Evolutionary conservation across 257 asterid species (phyloP).

Genomic region (Solanum verrucosum): DNA sequence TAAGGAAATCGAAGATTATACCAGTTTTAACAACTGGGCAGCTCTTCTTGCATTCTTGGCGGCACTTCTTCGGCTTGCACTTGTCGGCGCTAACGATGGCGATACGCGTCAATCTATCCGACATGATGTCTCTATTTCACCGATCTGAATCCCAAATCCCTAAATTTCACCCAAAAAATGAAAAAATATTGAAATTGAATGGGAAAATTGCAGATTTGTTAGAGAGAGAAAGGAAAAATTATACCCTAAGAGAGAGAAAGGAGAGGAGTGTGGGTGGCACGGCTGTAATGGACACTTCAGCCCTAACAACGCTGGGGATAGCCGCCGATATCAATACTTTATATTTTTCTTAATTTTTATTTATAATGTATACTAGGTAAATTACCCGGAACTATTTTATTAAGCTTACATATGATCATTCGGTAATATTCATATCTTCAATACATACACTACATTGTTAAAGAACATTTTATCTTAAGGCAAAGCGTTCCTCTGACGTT

Average conservation of each 20-base stretch:
- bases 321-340: not conserved
- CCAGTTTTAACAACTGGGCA: slow-evolving; percentile 99
- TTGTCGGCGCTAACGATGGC: slow-evolving; percentile 92
- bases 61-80: slow-evolving; percentile 97
- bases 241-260: not conserved
- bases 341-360: too few species aligned
- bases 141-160: not conserved
- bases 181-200: not conserved
- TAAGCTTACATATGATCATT: too few species aligned
- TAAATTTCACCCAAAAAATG: not conserved
- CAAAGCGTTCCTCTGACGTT: too few species aligned
- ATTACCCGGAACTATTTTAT: too few species aligned
- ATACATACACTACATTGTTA: too few species aligned
- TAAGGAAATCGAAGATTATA: not conserved
- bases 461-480: too few species aligned
- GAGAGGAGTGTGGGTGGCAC: not conserved
- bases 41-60: slow-evolving; percentile 97
- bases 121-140: slow-evolving; percentile 53
- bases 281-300: not conserved
- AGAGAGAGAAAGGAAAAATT: not conserved
- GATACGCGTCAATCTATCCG: slow-evolving; percentile 90
- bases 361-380: too few species aligned
- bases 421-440: too few species aligned
- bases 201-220: not conserved
- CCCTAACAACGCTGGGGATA: not conserved